Percentiles rank a stretch among this genome's conserved stretches.
phyloP scores from a whole-genome alignment of 441 rosid species.

The Metrosideros polymorpha region DNA sequence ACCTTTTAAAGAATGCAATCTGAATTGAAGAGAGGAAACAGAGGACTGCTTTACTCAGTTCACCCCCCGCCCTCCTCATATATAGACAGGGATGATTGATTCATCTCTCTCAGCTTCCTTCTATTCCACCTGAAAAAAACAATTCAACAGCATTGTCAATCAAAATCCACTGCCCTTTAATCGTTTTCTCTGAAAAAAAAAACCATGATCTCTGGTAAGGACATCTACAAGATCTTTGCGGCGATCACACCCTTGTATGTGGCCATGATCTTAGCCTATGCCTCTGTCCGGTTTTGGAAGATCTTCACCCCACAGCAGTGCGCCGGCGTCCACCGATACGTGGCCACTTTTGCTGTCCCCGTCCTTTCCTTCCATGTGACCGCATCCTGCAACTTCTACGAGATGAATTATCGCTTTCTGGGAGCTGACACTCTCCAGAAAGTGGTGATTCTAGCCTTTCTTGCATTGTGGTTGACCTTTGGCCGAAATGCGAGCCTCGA shows the following conservation, averaged over 20 bases:
- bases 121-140: neutral
- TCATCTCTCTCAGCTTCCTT: neutral
- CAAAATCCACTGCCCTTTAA: neutral
- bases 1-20: neutral
- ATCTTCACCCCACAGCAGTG: conserved; percentile 1
- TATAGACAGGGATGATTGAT: neutral
- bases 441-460: neutral
- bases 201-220: neutral
- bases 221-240: neutral
- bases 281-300: neutral
- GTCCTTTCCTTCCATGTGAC: neutral
- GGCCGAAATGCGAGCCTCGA: neutral
- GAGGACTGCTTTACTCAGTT: neutral
- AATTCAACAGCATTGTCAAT: neutral
- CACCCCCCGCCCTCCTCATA: neutral
- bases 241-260: neutral
- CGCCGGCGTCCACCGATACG: neutral
- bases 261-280: neutral
- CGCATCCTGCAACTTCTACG: neutral
- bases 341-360: neutral
- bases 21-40: neutral
- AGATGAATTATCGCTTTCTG: neutral
- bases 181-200: neutral
- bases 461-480: neutral
- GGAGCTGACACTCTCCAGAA: conserved; percentile 1